phyloP scores from a whole-genome alignment of 2,329 filamentous ascomycete genomes.

The Aspergillus terreus region DNA sequence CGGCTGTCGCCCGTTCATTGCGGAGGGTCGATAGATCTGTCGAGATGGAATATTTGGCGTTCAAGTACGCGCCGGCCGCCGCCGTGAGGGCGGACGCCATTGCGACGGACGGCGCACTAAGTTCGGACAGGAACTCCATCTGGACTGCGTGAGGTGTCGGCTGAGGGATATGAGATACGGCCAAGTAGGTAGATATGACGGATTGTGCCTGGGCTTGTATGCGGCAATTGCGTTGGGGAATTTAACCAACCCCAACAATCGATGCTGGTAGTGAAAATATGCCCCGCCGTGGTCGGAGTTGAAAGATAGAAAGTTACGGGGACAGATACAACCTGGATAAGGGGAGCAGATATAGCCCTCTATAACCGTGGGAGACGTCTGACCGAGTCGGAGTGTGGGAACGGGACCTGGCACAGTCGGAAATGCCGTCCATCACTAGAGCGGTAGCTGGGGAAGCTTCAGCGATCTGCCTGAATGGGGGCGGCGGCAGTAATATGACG shows the following conservation, averaged over 20 bases:
- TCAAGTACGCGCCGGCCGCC: slow-evolving; percentile 39
- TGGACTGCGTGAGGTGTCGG: neutral
- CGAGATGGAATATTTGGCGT: slow-evolving; percentile 41
- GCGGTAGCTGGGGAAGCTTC: neutral
- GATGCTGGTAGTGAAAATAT: too few species aligned
- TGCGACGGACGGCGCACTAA: slow-evolving; percentile 26
- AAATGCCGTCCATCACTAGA: slow-evolving; percentile 22
- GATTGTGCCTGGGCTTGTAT: too few species aligned
- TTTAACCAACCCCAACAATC: too few species aligned
- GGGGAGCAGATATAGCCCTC: slow-evolving; percentile 7
- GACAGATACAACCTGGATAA: neutral
- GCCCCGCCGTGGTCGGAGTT: too few species aligned
- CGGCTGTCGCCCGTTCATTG: slow-evolving; percentile 30
- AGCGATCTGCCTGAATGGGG: neutral
- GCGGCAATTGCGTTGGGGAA: too few species aligned
- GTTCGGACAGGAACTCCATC: slow-evolving; percentile 29
- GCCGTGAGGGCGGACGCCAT: slow-evolving; percentile 33
- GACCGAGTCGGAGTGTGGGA: slow-evolving; percentile 13
- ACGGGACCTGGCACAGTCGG: slow-evolving; percentile 22
- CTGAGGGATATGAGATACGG: neutral
- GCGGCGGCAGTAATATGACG: neutral
- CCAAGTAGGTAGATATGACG: too few species aligned
- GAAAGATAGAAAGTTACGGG: neutral
- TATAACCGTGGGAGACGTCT: neutral
- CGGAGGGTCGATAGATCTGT: slow-evolving; percentile 37